Conservation (phyloP, 2,329 filamentous ascomycete genomes). For the Talaromyces sp. region DNA sequence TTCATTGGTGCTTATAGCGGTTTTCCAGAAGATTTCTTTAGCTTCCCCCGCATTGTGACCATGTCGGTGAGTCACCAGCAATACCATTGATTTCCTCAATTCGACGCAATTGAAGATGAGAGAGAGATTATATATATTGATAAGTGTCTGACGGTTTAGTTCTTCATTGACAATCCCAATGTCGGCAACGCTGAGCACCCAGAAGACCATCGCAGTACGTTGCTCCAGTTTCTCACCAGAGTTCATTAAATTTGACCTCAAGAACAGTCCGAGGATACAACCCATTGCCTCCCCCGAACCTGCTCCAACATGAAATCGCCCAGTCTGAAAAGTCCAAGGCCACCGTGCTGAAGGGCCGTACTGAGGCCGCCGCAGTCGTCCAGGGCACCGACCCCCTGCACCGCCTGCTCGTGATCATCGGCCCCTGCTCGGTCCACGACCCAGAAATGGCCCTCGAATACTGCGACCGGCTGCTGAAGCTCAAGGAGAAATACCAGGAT, state of each 20-base stretch:
- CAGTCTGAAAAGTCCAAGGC: conserved; percentile 36
- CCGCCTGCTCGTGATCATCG: conserved; percentile 72
- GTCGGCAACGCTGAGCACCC: conserved; percentile 67
- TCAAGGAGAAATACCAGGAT: conserved; percentile 82
- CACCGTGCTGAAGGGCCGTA: conserved; percentile 55
- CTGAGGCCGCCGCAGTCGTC: conserved; percentile 56
- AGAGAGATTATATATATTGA: no score
- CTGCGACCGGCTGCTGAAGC: conserved; percentile 72
- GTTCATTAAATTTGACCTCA: not conserved
- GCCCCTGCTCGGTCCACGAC: conserved; percentile 96
- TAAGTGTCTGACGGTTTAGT: conserved; percentile 38
- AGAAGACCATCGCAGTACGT: conserved; percentile 77
- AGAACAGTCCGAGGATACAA: conserved; percentile 76
- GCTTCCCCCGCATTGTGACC: not conserved
- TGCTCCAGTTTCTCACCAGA: not conserved
- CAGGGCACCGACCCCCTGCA: conserved; percentile 52
- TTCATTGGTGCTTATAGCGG: not conserved
- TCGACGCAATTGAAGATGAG: not conserved
- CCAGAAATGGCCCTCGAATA: conserved; percentile 86
- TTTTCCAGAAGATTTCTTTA: not conserved
- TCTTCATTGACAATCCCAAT: conserved; percentile 72
- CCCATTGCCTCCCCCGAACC: conserved; percentile 83
- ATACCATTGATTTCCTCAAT: no score
- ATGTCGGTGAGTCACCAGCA: not conserved
- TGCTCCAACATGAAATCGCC: conserved; percentile 89